A percentile compares a stretch with the other conserved stretches of the same genome.
Conservation (phyloP, 805 yeast species). For the Metschnikowia reukaufii region DNA sequence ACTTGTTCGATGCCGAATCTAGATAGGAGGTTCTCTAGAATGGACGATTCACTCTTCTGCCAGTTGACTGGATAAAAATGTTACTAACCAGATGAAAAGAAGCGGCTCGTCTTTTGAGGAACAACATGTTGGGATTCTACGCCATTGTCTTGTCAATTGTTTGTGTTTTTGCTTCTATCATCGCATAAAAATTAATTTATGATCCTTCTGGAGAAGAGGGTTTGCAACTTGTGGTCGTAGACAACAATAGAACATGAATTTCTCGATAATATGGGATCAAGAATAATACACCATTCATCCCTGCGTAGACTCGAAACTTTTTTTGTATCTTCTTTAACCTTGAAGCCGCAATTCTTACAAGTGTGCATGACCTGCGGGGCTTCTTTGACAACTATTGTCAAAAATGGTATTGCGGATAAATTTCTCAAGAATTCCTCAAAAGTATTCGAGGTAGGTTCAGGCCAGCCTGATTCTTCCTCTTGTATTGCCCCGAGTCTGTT, state of each 20-base stretch:
- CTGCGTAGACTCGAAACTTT: slow-evolving; percentile 13
- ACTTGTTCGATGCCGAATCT: slow-evolving; percentile 12
- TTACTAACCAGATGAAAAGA: slow-evolving; percentile 11
- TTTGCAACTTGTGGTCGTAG: slow-evolving; percentile 16
- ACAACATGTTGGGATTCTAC: slow-evolving; percentile 7
- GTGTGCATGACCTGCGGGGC: slow-evolving; percentile 24
- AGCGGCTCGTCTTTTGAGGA: slow-evolving; percentile 11
- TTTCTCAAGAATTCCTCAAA: slow-evolving; percentile 23
- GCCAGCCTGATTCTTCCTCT: slow-evolving; percentile 21
- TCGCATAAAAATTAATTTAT: slow-evolving; percentile 3
- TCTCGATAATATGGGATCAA: slow-evolving; percentile 19
- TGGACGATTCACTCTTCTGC: slow-evolving; percentile 10
- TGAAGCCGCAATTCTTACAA: slow-evolving; percentile 37
- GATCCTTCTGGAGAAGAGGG: slow-evolving; percentile 12
- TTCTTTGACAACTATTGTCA: slow-evolving; percentile 28
- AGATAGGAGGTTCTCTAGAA: slow-evolving; percentile 4
- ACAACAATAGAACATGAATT: slow-evolving; percentile 17
- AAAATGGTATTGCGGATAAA: slow-evolving; percentile 23
- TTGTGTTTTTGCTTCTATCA: slow-evolving; percentile 6
- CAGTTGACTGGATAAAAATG: slow-evolving; percentile 2
- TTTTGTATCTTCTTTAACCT: slow-evolving; percentile 14
- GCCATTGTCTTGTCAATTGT: slow-evolving; percentile 7
- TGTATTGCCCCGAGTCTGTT: slow-evolving; percentile 8
- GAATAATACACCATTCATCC: slow-evolving; percentile 22
- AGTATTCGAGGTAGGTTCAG: slow-evolving; percentile 23